These are phyloP conservation scores for Paulownia fortunei DNA, from an alignment of 257 asterid genomes.

Conservation along the genomic window DNA sequence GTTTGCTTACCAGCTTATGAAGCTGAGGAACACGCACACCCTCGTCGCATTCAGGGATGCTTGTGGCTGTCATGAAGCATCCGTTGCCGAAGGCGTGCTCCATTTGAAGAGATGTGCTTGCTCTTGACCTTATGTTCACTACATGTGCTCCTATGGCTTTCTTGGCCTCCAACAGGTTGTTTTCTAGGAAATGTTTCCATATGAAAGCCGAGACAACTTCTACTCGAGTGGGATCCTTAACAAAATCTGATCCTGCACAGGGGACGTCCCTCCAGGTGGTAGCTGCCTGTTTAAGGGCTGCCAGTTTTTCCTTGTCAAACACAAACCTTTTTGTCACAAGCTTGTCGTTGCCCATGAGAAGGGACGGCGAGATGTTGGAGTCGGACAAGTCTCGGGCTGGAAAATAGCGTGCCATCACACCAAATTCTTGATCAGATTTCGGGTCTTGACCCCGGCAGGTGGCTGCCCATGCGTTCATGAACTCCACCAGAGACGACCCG, in stretches of 20 bases:
- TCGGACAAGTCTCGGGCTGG: slow-evolving; percentile 40
- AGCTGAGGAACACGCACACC: not conserved
- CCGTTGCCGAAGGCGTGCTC: slow-evolving; percentile 4
- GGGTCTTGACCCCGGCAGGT: slow-evolving; percentile 20
- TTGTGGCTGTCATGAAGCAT: slow-evolving; percentile 4
- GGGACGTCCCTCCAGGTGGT: not conserved
- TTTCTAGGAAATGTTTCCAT: slow-evolving; percentile 39
- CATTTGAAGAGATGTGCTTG: not conserved
- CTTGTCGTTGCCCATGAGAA: slow-evolving; percentile 26
- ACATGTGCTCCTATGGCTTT: slow-evolving; percentile 21
- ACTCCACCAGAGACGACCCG: slow-evolving; percentile 31
- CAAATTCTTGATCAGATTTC: not conserved
- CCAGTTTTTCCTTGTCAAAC: slow-evolving; percentile 40
- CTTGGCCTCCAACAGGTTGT: not conserved
- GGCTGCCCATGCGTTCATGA: slow-evolving; percentile 50
- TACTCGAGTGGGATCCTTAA: slow-evolving; percentile 44
- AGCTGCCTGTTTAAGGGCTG: slow-evolving; percentile 25
- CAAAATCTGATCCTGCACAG: not conserved
- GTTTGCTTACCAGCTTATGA: slow-evolving; percentile 24
- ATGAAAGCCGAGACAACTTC: slow-evolving; percentile 49
- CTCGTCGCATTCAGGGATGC: not conserved
- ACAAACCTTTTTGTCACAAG: slow-evolving; percentile 33
- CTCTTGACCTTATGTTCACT: slow-evolving; percentile 38
- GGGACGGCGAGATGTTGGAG: slow-evolving; percentile 22
- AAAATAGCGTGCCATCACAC: slow-evolving; percentile 23